Conservation (phyloP, 2,329 filamentous ascomycete species). For the Colletotrichum brevisporum region DNA sequence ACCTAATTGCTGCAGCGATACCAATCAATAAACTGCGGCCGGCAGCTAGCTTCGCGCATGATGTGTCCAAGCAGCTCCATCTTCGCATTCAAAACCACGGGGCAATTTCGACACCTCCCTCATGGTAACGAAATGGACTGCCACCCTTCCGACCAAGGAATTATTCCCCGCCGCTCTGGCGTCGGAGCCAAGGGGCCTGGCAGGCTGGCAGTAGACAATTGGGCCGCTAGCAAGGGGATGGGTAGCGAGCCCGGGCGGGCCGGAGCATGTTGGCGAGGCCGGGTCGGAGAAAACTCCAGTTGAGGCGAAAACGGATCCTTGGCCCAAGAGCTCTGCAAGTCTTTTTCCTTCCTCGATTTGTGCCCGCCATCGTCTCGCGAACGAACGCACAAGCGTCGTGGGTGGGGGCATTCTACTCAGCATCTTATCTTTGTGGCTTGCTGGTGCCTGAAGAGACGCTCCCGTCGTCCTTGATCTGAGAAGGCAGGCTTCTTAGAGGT, state of each 20-base stretch:
- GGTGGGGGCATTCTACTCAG: background rate
- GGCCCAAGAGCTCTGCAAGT: background rate
- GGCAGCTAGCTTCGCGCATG: background rate
- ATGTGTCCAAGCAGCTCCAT: background rate
- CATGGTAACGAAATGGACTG: constrained; percentile 1
- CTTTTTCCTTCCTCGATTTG: too few species aligned
- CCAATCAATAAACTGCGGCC: too few species aligned
- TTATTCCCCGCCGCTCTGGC: constrained; percentile 16
- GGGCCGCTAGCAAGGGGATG: constrained; percentile 24
- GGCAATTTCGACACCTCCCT: background rate
- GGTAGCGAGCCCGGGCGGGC: constrained; percentile 21
- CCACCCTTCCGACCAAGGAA: constrained; percentile 12
- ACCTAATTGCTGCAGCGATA: too few species aligned
- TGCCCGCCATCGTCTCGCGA: background rate
- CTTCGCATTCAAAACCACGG: background rate
- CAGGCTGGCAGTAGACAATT: constrained; percentile 2
- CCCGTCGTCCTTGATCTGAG: background rate
- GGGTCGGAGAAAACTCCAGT: constrained; percentile 21
- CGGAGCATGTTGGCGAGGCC: constrained; percentile 33
- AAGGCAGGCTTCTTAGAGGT: background rate
- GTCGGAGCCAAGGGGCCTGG: constrained; percentile 18
- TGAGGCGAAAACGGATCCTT: constrained; percentile 9
- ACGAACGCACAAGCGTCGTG: background rate
- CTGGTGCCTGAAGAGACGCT: background rate
- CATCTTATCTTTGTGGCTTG: constrained; percentile 29